Evolutionary conservation across 2,329 filamentous ascomycete genomes (phyloP).

Genomic region (Aspergillus neotritici): DNA sequence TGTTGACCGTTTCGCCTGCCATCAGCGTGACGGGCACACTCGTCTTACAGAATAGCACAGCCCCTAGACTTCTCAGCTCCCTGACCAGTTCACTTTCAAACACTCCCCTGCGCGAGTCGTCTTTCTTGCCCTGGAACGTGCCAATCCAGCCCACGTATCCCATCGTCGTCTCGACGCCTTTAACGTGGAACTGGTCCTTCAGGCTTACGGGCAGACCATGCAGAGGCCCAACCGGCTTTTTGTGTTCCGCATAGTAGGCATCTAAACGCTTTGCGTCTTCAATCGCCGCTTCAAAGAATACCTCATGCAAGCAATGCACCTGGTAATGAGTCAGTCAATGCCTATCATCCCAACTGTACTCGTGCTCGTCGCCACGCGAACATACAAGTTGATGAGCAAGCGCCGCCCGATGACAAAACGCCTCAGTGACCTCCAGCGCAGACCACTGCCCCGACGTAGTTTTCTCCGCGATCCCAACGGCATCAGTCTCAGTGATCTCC

Average conservation of each 20-base stretch:
- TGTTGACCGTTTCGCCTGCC: conserved; percentile 57
- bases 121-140: conserved; percentile 52
- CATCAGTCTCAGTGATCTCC: conserved; percentile 57
- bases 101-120: conserved; percentile 44
- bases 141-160: conserved; percentile 63
- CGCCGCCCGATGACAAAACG: conserved; percentile 53
- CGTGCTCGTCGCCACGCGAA: not conserved
- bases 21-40: conserved; percentile 52
- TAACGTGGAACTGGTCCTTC: conserved; percentile 46
- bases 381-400: conserved; percentile 55
- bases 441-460: conserved; percentile 53
- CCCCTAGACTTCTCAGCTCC: conserved; percentile 50
- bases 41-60: conserved; percentile 52
- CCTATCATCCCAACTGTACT: not conserved
- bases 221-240: conserved; percentile 51
- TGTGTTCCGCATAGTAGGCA: conserved; percentile 38
- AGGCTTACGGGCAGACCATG: conserved; percentile 58
- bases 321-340: conserved; percentile 6
- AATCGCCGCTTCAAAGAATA: conserved; percentile 51
- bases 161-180: conserved; percentile 53
- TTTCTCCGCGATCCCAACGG: conserved; percentile 51
- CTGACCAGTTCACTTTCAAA: conserved; percentile 56
- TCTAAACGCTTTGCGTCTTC: conserved; percentile 47
- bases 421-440: conserved; percentile 50
- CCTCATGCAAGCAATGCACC: conserved; percentile 50